These are phyloP conservation scores for Arachis hypogaea DNA, from an alignment of 306 rosid genomes.

Conservation along the genomic window DNA sequence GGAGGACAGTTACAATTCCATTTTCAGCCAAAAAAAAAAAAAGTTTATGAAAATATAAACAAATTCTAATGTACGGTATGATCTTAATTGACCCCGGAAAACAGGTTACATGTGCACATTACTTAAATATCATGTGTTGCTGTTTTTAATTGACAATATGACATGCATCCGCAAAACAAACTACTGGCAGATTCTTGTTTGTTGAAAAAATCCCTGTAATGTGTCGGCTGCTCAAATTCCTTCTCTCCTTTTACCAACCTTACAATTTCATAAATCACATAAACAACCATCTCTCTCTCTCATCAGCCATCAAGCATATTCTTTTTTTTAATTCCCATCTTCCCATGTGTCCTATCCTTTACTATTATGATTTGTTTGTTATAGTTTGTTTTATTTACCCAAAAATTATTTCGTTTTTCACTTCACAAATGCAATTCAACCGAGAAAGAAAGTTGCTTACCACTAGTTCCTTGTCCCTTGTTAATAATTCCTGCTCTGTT, in stretches of 20 bases:
- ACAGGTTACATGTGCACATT: background rate
- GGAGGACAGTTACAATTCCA: too few relatives aligned
- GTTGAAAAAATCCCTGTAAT: conserved; percentile 60
- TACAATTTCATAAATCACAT: background rate
- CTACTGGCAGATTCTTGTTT: conserved; percentile 1
- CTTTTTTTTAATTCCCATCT: background rate
- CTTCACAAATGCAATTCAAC: conserved; percentile 9
- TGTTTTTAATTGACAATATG: background rate
- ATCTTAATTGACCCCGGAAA: background rate
- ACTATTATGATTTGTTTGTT: background rate
- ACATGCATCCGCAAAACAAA: background rate
- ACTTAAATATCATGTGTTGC: too few relatives aligned
- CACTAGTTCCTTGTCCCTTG: background rate
- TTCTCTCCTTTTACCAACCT: background rate
- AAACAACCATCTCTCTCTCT: background rate
- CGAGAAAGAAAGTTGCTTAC: background rate
- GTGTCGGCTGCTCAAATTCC: conserved; percentile 35
- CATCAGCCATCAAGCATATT: background rate
- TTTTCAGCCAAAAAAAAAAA: too few relatives aligned
- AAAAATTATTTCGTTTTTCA: background rate
- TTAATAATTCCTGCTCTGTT: background rate
- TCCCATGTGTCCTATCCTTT: conserved; percentile 8
- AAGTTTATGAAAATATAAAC: background rate
- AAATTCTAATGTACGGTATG: background rate
- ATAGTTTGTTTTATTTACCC: background rate